Percentiles rank a stretch among this genome's conserved stretches.
These are phyloP conservation scores for Ammopiptanthus mongolicus DNA, from an alignment of 306 rosid genomes.

Conservation along the genomic window DNA sequence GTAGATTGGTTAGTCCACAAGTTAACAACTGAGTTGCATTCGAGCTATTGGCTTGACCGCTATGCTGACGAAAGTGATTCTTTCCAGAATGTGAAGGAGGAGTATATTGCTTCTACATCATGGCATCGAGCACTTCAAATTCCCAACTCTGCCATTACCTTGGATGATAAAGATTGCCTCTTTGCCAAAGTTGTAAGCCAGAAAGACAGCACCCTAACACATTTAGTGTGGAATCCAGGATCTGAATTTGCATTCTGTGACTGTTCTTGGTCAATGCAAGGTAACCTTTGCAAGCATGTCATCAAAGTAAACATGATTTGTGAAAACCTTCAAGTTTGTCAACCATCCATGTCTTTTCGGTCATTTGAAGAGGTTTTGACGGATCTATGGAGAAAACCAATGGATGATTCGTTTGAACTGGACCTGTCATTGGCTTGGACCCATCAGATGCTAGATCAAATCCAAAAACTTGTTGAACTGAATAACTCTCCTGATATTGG, in stretches of 20 bases:
- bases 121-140: constrained; percentile 87
- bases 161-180: constrained; percentile 53
- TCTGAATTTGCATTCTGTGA: constrained; percentile 82
- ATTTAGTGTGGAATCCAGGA: constrained; percentile 90
- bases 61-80: constrained; percentile 91
- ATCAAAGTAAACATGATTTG: constrained; percentile 76
- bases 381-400: constrained; percentile 53
- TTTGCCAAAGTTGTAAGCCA: constrained; percentile 80
- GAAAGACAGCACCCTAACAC: constrained; percentile 44
- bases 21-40: constrained; percentile 88
- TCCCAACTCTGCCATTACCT: constrained; percentile 56
- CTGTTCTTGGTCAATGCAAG: constrained; percentile 61
- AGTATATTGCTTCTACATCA: constrained; percentile 84
- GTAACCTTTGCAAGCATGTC: constrained; percentile 88
- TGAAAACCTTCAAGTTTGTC: constrained; percentile 41
- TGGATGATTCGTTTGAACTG: constrained; percentile 65
- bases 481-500: constrained; percentile 54
- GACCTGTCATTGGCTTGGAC: constrained; percentile 78
- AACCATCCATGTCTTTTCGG: constrained; percentile 58
- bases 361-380: constrained; percentile 61
- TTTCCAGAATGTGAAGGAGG: constrained; percentile 83
- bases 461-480: constrained; percentile 64
- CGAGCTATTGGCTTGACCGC: constrained; percentile 88
- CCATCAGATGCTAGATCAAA: constrained; percentile 75
- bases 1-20: constrained; percentile 98